Percentiles rank a stretch among this genome's conserved stretches.
These are phyloP conservation scores for Ophiognomonia clavigignenti-juglandacearum DNA, from an alignment of 2,329 filamentous ascomycete species.

Conservation along the genomic window DNA sequence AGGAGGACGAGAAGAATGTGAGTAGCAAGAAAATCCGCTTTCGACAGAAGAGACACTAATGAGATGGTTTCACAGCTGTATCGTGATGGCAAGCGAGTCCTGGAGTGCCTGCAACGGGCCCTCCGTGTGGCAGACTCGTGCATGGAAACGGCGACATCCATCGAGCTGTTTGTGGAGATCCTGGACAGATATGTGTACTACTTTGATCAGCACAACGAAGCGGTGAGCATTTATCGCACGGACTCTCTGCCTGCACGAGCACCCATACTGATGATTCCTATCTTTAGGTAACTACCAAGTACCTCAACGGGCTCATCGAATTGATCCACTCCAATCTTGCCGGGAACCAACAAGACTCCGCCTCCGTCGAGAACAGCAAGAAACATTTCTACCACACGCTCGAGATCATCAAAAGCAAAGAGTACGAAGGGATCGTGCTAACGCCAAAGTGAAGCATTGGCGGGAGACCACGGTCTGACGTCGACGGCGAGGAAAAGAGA, in stretches of 20 bases:
- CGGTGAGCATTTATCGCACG: slow-evolving; percentile 46
- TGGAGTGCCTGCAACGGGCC: slow-evolving; percentile 93
- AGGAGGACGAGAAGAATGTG: slow-evolving; percentile 77
- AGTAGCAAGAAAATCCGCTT: slow-evolving; percentile 29
- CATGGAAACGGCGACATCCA: slow-evolving; percentile 96
- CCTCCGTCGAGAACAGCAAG: slow-evolving; percentile 80
- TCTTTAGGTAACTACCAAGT: slow-evolving; percentile 79
- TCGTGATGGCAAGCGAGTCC: slow-evolving; percentile 92
- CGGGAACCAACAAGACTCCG: slow-evolving; percentile 75
- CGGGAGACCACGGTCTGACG: too few species aligned
- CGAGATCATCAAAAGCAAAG: slow-evolving; percentile 85
- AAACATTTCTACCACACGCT: slow-evolving; percentile 93
- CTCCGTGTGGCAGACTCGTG: slow-evolving; percentile 95
- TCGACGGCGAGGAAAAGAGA: too few species aligned
- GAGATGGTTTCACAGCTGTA: slow-evolving; percentile 68
- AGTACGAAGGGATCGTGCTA: slow-evolving; percentile 87
- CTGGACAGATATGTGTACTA: slow-evolving; percentile 98
- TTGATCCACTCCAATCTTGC: slow-evolving; percentile 94
- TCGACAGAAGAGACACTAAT: not conserved
- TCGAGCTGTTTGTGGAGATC: slow-evolving; percentile 98
- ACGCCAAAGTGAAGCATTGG: slow-evolving; percentile 42
- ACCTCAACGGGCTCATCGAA: slow-evolving; percentile 95
- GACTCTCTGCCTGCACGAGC: not conserved
- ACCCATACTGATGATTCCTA: not conserved
- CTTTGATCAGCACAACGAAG: slow-evolving; percentile 98